A percentile compares a stretch with the other conserved stretches of the same genome.
These are phyloP conservation scores for Arthrobotrys pseudoclavata DNA, from an alignment of 2,329 filamentous ascomycete species.

Conservation along the genomic window DNA sequence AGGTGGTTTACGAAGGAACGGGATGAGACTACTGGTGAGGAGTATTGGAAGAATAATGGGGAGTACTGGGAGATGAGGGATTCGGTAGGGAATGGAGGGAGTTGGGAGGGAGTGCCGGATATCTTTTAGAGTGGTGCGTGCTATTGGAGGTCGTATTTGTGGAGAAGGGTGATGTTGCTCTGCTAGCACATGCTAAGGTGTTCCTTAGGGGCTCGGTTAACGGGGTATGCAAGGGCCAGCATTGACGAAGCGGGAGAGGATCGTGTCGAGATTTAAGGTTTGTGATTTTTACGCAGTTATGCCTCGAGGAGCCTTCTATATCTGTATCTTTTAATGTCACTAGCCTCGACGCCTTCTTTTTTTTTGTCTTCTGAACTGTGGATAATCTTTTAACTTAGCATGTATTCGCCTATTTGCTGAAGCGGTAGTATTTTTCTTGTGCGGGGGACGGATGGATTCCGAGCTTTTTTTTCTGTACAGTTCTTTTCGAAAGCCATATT, in stretches of 20 bases:
- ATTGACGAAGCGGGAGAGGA: neutral
- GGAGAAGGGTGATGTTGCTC: neutral
- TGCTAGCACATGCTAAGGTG: neutral
- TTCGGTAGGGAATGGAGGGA: conserved; percentile 74
- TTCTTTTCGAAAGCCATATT: neutral
- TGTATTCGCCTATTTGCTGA: neutral
- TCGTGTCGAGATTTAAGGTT: conserved; percentile 11
- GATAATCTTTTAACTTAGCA: neutral
- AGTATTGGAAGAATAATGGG: conserved; percentile 89
- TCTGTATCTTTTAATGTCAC: neutral
- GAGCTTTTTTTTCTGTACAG: neutral
- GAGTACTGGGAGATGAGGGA: conserved; percentile 87
- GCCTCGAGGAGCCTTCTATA: neutral
- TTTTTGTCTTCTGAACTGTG: neutral
- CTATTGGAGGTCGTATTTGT: neutral
- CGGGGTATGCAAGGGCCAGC: neutral
- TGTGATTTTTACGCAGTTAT: neutral
- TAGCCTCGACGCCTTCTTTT: neutral
- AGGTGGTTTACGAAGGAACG: conserved; percentile 84
- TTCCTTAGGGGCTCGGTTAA: neutral
- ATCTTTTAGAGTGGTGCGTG: conserved; percentile 76
- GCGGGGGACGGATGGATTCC: neutral
- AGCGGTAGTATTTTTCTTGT: neutral
- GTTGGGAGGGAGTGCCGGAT: conserved; percentile 81
- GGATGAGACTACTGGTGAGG: conserved; percentile 85